Conservation (phyloP, 148 eudicot genomes). For the Rhododendron henanense region DNA sequence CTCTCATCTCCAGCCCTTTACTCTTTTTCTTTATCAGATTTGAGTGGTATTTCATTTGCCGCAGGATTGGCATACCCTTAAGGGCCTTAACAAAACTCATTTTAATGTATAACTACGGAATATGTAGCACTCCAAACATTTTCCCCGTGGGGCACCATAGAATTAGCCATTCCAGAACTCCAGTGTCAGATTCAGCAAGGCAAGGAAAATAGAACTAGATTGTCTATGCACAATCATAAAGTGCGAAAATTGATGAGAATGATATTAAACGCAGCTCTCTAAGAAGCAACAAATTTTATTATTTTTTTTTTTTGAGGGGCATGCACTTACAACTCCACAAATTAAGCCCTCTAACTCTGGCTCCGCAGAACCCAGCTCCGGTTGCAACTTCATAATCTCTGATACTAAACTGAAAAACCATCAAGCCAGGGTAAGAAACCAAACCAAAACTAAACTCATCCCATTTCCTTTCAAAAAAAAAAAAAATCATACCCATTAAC, state of each 20-base stretch:
- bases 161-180: background rate
- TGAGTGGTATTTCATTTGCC: background rate
- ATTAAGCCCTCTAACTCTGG: background rate
- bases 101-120: background rate
- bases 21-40: background rate
- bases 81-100: background rate
- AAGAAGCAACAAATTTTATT: background rate
- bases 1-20: background rate
- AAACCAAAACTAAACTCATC: background rate
- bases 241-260: background rate
- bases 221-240: background rate
- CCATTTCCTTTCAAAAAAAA: background rate
- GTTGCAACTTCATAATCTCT: slow-evolving; percentile 4
- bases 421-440: slow-evolving; percentile 1
- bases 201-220: background rate
- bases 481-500: background rate
- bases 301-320: background rate
- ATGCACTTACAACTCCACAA: background rate
- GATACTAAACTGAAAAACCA: background rate
- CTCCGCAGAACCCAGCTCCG: background rate
- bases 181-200: background rate
- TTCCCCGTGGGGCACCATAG: background rate
- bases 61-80: background rate
- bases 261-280: background rate
- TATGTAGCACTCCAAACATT: background rate